These are phyloP conservation scores for Neurospora hispaniola DNA, from an alignment of 495 filamentous ascomycete species.

Conservation along the genomic window DNA sequence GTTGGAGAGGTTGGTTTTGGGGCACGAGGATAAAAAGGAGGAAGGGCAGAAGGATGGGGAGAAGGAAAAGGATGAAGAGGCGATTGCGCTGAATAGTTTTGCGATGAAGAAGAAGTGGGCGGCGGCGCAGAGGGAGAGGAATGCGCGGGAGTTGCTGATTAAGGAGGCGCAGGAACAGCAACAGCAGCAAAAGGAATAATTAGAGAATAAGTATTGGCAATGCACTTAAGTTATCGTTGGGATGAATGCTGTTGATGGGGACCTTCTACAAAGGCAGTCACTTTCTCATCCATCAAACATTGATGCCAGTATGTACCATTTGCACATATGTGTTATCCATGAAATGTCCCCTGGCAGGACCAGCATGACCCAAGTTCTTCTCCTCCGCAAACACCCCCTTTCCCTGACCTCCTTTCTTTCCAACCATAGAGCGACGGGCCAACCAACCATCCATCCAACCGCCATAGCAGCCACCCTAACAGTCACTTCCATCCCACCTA, in stretches of 20 bases:
- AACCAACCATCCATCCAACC: not conserved
- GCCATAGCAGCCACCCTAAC: not conserved
- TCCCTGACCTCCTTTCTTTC: not conserved
- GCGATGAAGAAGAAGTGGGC: not conserved
- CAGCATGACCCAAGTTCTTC: not conserved
- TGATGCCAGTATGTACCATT: not conserved
- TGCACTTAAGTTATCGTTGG: not conserved
- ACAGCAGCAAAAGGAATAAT: not conserved
- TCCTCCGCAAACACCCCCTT: not conserved
- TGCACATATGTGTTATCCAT: not conserved
- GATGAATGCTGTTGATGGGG: not conserved
- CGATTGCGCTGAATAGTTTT: not conserved
- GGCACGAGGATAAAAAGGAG: not conserved
- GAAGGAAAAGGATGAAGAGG: not conserved
- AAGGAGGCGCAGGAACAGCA: not conserved
- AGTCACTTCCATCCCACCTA: slow-evolving; percentile 3
- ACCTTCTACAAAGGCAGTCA: not conserved
- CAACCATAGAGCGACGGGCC: not conserved
- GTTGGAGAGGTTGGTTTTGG: slow-evolving; percentile 15
- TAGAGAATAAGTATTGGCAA: not conserved
- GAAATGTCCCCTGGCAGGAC: not conserved
- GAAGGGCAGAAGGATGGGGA: not conserved
- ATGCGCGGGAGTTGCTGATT: not conserved
- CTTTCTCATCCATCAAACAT: not conserved
- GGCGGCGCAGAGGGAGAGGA: not conserved